These are phyloP conservation scores for Nitzschia sp. DNA, from an alignment of 108 stramenopile species.

Conservation along the genomic window DNA sequence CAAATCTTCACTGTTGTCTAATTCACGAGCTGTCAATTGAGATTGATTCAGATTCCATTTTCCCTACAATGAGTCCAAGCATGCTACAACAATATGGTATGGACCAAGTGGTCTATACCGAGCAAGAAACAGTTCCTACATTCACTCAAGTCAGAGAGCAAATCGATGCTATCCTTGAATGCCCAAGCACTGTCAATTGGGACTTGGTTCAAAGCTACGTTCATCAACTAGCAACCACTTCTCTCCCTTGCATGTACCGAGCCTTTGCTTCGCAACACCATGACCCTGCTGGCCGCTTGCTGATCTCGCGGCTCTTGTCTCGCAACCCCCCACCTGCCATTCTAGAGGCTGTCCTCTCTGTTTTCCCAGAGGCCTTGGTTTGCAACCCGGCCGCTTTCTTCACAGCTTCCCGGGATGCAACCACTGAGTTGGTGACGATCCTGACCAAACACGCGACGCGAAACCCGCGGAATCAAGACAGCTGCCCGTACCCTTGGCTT, in stretches of 20 bases:
- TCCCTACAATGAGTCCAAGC: too few relatives aligned
- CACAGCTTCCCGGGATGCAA: conserved; percentile 14
- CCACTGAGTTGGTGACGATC: neutral
- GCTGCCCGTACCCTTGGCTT: conserved; percentile 36
- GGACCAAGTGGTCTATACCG: neutral
- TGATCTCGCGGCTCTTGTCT: conserved; percentile 9
- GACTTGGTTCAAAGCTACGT: conserved; percentile 4
- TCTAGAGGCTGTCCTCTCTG: conserved; percentile 12
- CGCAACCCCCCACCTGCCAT: conserved; percentile 16
- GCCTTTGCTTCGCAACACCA: neutral
- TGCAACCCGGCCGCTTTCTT: conserved; percentile 35
- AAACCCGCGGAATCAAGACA: neutral
- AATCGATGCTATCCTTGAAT: neutral
- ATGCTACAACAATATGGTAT: too few relatives aligned
- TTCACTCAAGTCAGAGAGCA: neutral
- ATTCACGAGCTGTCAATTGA: too few relatives aligned
- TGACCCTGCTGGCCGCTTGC: conserved; percentile 26
- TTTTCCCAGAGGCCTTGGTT: conserved; percentile 19
- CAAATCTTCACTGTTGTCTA: too few relatives aligned
- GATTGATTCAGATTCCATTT: too few relatives aligned
- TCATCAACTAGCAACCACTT: neutral
- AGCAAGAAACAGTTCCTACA: neutral
- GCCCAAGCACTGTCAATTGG: conserved; percentile 8
- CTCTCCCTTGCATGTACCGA: neutral
- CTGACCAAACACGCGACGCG: conserved; percentile 8